phyloP scores from a whole-genome alignment of 352 stramenopile genomes.

The Pythium dissimile region DNA sequence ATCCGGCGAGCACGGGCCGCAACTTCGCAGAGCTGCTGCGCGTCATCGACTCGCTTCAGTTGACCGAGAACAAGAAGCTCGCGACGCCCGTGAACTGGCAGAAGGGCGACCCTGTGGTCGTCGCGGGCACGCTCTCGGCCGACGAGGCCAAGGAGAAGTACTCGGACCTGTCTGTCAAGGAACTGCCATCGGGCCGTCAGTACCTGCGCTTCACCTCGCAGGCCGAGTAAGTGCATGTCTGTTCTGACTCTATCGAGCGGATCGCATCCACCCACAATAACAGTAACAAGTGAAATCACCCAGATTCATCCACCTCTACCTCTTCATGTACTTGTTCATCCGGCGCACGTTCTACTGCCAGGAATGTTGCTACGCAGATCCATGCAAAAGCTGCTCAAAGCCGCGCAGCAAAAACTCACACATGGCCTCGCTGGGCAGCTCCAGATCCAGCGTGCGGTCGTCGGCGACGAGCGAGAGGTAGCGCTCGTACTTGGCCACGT shows the following conservation, averaged over 20 bases:
- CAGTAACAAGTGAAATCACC: no score
- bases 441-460: slow-evolving; percentile 67
- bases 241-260: no score
- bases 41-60: slow-evolving; percentile 87
- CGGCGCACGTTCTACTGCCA: not conserved
- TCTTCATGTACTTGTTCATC: no score
- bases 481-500: slow-evolving; percentile 62
- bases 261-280: no score
- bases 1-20: slow-evolving; percentile 88
- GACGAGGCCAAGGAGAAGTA: slow-evolving; percentile 66
- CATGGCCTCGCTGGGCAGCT: slow-evolving; percentile 46
- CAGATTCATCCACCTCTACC: no score
- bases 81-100: slow-evolving; percentile 79
- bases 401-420: slow-evolving; percentile 56
- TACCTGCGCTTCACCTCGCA: slow-evolving; percentile 77
- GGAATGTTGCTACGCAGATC: slow-evolving; percentile 7
- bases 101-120: slow-evolving; percentile 56
- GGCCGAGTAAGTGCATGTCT: slow-evolving; percentile 7
- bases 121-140: slow-evolving; percentile 52
- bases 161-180: slow-evolving; percentile 46
- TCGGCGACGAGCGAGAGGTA: slow-evolving; percentile 72
- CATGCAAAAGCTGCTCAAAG: slow-evolving; percentile 48
- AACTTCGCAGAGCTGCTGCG: slow-evolving; percentile 94
- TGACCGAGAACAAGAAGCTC: slow-evolving; percentile 46
- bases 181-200: slow-evolving; percentile 66